Evolutionary conservation across 805 yeast genomes (phyloP).

Genomic region (Candida vaughaniae): DNA sequence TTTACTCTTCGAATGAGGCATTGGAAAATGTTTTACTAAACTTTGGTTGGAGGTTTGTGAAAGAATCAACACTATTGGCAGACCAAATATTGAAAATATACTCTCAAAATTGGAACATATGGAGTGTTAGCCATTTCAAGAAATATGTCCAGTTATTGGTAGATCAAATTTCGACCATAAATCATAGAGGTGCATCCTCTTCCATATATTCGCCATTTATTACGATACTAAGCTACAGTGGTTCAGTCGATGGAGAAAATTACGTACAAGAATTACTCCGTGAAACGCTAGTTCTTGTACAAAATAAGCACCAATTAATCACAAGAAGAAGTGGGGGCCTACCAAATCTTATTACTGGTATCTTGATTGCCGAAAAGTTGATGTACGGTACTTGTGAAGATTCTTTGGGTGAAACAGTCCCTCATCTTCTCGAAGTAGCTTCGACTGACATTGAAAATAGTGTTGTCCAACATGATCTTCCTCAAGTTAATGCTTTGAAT

Average conservation of each 20-base stretch:
- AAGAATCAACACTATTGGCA: slow-evolving; percentile 65
- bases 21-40: slow-evolving; percentile 43
- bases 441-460: slow-evolving; percentile 46
- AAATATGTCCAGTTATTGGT: slow-evolving; percentile 54
- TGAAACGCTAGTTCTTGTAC: slow-evolving; percentile 51
- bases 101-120: neutral
- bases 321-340: slow-evolving; percentile 92
- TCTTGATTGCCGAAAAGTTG: slow-evolving; percentile 51
- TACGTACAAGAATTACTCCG: slow-evolving; percentile 43
- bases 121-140: slow-evolving; percentile 25
- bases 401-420: slow-evolving; percentile 51
- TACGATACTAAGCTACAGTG: slow-evolving; percentile 61
- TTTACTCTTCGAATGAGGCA: slow-evolving; percentile 53
- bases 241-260: slow-evolving; percentile 23
- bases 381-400: slow-evolving; percentile 18
- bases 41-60: slow-evolving; percentile 80
- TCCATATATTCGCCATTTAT: slow-evolving; percentile 82
- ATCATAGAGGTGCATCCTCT: slow-evolving; percentile 91
- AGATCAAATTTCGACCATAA: slow-evolving; percentile 66
- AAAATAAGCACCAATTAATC: slow-evolving; percentile 62
- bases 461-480: slow-evolving; percentile 62
- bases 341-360: slow-evolving; percentile 75
- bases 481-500: slow-evolving; percentile 93
- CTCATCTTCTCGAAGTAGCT: slow-evolving; percentile 55
- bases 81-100: slow-evolving; percentile 38